These are phyloP conservation scores for Arthrobotrys entomopaga DNA, from an alignment of 2,329 filamentous ascomycete species.

Conservation along the genomic window DNA sequence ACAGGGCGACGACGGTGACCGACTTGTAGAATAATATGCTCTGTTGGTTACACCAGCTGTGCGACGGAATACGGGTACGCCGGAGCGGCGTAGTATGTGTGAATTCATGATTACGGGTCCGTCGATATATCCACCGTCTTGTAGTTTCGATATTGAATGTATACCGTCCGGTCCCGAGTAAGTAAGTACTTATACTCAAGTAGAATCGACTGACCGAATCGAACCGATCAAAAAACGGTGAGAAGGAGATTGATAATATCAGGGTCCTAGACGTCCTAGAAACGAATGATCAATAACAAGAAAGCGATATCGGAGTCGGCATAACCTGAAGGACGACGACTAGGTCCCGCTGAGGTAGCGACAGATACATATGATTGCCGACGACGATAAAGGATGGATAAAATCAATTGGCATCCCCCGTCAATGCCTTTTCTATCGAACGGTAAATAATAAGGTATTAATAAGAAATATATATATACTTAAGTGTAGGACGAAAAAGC, in stretches of 20 bases:
- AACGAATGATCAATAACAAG: constrained; percentile 1
- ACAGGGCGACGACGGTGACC: constrained; percentile 28
- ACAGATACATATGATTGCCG: constrained; percentile 6
- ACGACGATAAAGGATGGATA: neutral
- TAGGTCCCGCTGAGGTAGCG: constrained; percentile 3
- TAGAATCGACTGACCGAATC: neutral
- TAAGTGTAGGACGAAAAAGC: neutral
- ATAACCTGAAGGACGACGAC: constrained; percentile 4
- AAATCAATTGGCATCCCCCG: constrained; percentile 2
- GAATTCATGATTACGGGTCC: constrained; percentile 14
- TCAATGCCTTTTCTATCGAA: neutral
- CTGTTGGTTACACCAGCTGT: constrained; percentile 28
- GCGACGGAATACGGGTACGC: constrained; percentile 25
- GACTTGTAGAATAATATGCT: constrained; percentile 33
- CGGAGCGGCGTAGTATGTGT: constrained; percentile 33
- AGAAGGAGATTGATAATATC: neutral
- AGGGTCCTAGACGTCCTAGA: no score
- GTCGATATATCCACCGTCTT: no score
- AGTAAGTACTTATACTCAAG: neutral
- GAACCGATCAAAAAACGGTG: neutral
- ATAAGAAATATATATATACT: no score
- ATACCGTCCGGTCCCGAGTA: neutral
- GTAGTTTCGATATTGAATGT: neutral
- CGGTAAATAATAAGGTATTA: no score
- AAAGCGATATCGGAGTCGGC: constrained; percentile 23